These are phyloP conservation scores for Aspergillus baeticus DNA, from an alignment of 495 filamentous ascomycete species.

Conservation along the genomic window DNA sequence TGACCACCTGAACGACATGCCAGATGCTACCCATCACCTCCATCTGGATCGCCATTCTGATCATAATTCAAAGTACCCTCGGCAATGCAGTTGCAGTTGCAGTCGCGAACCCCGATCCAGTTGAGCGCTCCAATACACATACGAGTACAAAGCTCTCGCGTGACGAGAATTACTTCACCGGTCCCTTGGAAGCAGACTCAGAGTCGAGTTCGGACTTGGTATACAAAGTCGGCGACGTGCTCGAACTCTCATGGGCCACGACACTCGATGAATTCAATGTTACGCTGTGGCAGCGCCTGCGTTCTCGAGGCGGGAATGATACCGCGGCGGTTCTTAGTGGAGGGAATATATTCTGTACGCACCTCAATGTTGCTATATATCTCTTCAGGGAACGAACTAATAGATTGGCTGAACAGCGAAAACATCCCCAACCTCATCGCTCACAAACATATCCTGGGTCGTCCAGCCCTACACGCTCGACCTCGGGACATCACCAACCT, in stretches of 20 bases:
- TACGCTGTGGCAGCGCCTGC: conserved; percentile 4
- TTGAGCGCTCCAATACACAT: no score
- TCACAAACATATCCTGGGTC: conserved; percentile 4
- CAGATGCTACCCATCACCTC: no score
- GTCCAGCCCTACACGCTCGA: conserved; percentile 9
- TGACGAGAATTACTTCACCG: background rate
- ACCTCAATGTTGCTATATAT: no score
- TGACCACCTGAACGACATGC: no score
- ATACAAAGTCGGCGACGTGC: background rate
- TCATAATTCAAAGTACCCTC: background rate
- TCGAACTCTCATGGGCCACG: conserved; percentile 6
- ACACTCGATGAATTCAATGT: conserved; percentile 3
- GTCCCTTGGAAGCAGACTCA: background rate
- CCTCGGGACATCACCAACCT: background rate
- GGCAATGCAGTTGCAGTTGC: no score
- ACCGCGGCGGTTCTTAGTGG: background rate
- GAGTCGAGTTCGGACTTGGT: background rate
- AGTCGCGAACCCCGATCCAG: no score
- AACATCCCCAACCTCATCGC: background rate
- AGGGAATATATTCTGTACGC: conserved; percentile 11
- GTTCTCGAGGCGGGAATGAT: background rate
- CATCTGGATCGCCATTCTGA: background rate
- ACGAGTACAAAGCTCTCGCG: background rate
- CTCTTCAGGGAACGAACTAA: no score
- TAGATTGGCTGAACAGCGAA: background rate